Base-by-base conservation (phyloP, 495 filamentous ascomycete genomes). In the Clavariopsis aquatica region DNA sequence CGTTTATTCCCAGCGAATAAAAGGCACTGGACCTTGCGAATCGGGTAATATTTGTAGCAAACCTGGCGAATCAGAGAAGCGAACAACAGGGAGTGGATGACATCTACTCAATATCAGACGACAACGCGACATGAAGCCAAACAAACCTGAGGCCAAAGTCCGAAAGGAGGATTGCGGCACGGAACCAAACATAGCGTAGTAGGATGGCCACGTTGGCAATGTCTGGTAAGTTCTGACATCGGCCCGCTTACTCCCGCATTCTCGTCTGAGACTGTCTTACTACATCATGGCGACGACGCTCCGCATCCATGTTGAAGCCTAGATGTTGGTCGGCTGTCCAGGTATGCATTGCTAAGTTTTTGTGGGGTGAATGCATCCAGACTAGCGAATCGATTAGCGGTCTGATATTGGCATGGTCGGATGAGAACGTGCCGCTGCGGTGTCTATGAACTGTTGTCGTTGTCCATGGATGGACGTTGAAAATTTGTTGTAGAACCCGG, bases 1-100 rank as follows among this genome's bases (percentile, higher is more conserved):
- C 19, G 19, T 61, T n/a, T 62, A 67, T 67, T 57, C 58, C 64
- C 52, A 45, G n/a, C 56, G 38, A 49, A 54, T 66, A 55, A 66
- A 34, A 46, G 38, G 15, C 38, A 43, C 12, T 17, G n/a, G 12
- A n/a, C 8, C 8, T n/a, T n/a, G 38, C 6, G 38, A 43, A n/a
- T 43, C 38, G 38, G 38, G 38, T 43, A 43, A 43, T 43, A 43
- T 43, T 43, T n/a, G 15, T 9, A 43, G 38, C 38, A 43, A 2
- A 17, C 2, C 15, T 54, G 49, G 49, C 59, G 59, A 62, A 62
- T 62, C 59, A 47, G 49, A 10, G 19, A 38, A 8, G 24, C n/a
- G 2, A 15, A 9, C 13, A 43, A 17, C 15, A 43, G 38, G 12
- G 8, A n/a, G 2, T 2, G 5, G 38, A 43, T 9, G 15, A 24